Base-by-base conservation (phyloP, 2,329 filamentous ascomycete genomes). In the Trichophyton mentagrophytes region DNA sequence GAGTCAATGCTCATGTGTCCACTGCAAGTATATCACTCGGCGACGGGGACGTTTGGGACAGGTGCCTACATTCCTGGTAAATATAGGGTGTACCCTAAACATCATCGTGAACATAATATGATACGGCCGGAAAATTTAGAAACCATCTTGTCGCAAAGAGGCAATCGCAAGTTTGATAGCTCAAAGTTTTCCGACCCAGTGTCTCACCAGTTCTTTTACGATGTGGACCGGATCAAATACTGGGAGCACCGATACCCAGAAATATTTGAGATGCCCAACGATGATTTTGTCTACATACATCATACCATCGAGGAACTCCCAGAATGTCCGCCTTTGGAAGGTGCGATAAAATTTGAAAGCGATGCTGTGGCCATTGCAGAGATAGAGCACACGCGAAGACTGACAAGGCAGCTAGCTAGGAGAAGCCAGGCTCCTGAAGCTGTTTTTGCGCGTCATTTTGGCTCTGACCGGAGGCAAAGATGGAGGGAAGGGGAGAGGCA, bases 1-100 rank as follows among this genome's bases (percentile, higher is more conserved):
- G 69, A 9, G 22, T 53, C 40, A 55, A 73, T 74, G 66, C 60
- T 77, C 22, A 74, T 76, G 68, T 71, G 69, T 53, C 69, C 75
- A 17, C 64, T 63, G 13, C 74, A 76, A 56, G 60, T 62, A 1
- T 79, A 77, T 64, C 69, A 78, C 61, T 33, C 66, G 7, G 61
- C 64, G 2, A 76, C 67, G 36, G 77, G 78, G 3, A 80, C 78
- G 0, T 79, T 79, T 65, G 75, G 73, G 1, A 79, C 77, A 0
- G 68, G 53, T 11, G 36, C 57, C 56, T 42, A 55, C 38, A 57
- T 44, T 15, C 33, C 55, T 15, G 17, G 55, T 42, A 25, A 8
- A 42, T 33, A 57, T 51, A 17, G 20, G 15, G 30, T 47, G 5
- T 44, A 33, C 4, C 55, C 25, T 17, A n/a, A n/a, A 11, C 42